These are phyloP conservation scores for Pelagomonas calceolata DNA, from an alignment of 108 stramenopile genomes.

Conservation along the genomic window DNA sequence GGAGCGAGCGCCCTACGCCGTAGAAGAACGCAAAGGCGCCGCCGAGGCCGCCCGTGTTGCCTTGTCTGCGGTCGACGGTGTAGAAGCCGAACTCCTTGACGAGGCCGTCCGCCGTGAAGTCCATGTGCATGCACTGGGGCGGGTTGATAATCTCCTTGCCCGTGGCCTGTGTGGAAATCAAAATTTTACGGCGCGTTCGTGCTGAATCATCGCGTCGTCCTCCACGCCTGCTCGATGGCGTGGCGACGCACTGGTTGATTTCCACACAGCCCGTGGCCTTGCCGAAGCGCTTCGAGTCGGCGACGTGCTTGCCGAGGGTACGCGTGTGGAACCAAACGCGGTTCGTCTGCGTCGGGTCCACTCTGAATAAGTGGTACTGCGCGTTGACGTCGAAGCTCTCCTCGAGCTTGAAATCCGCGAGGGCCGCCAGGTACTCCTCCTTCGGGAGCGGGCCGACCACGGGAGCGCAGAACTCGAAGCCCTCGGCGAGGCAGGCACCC, in stretches of 20 bases:
- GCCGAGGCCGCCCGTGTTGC: constrained; percentile 66
- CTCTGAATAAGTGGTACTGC: constrained; percentile 45
- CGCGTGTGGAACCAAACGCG: constrained; percentile 58
- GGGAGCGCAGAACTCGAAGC: constrained; percentile 60
- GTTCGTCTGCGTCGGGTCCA: constrained; percentile 57
- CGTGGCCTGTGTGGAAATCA: constrained; percentile 12
- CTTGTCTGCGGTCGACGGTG: constrained; percentile 53
- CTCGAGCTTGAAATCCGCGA: constrained; percentile 39
- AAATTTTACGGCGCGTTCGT: no score
- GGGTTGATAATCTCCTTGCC: constrained; percentile 6
- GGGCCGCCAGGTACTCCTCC: constrained; percentile 45
- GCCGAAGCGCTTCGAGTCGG: no score
- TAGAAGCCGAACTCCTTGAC: constrained; percentile 58
- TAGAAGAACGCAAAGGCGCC: constrained; percentile 61
- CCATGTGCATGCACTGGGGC: constrained; percentile 30
- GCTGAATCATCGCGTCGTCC: no score
- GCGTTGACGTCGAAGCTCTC: constrained; percentile 51
- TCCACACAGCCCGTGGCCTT: no score
- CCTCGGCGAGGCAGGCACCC: constrained; percentile 49
- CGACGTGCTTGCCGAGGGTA: constrained; percentile 32
- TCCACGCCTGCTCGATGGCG: not conserved
- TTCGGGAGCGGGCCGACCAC: constrained; percentile 55
- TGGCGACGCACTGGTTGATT: no score
- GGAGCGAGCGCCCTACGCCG: constrained; percentile 54
- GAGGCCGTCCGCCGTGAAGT: constrained; percentile 44